Evolutionary conservation across 2,329 filamentous ascomycete species (phyloP), one percentile per base, ranked within the genome.

Genomic region (Macrophomina tecta): DNA sequence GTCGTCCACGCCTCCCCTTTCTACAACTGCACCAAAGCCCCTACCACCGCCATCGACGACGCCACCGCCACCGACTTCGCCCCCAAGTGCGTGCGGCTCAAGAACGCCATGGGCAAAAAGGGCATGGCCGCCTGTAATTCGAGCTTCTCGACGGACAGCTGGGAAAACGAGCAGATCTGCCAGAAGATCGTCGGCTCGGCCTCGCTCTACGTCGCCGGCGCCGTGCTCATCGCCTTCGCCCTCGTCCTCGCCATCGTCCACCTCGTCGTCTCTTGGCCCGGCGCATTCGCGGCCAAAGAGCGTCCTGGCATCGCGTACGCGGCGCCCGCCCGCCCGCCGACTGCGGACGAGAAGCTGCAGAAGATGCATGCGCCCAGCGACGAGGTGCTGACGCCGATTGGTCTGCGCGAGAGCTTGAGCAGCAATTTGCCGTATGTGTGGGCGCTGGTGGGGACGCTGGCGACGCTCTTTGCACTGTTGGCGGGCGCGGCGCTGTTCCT

Each of bases 1-100:
- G 46, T 49, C 32, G 9, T 63, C n/a, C 48, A 49, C 16, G 48
- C 60, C 34, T 63, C 60, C 16, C 60, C 60, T 46, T 63, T 63
- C 48, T 63, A 63, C 60, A 63, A 63, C 60, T 63, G 60, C 60
- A 63, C 60, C 45, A 49, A 51, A 14, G 45, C 60, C 30, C 45
- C 45, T n/a, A 16, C 45, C 28, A 51, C 60, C 40, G 45, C 32
- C 45, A 63, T 51, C 46, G 60, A 52, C n/a, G 48, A 49, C 46
- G 16, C 46, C 34, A 28, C 46, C 11, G 28, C 30, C 30, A 62
- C 60, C 34, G 9, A 16, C 45, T 63, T 40, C 46, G 3, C 34
- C 16, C 34, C 45, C 1, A 49, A 28, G 5, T 63, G 60, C 23
- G 32, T 34, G 9, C 60, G 60, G 46, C 48, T 63, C 60, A 63